Evolutionary conservation across 2,329 filamentous ascomycete species (phyloP), one percentile per base, ranked within the genome.

Genomic region (Stachybotrys chlorohalonatus): DNA sequence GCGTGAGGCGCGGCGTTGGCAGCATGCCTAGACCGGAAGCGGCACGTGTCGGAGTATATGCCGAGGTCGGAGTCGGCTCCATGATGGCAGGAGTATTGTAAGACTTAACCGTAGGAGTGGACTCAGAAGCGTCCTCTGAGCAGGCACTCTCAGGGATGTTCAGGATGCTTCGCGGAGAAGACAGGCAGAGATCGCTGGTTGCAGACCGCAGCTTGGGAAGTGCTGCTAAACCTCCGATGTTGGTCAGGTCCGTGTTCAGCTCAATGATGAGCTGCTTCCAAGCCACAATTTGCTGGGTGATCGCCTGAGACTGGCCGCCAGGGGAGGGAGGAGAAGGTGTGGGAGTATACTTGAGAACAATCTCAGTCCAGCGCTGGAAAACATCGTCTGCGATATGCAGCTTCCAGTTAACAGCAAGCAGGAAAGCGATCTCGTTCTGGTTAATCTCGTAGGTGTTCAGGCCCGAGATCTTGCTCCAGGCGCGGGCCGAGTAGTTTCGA

Each of bases 401-500:
- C 65, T 91, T 90, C 92, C 93, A 99, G 70, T 90, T 86, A 58
- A 99, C 90, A 49, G 92, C 89, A 57, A 87, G 75, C 50, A 99
- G 80, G 69, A 97, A 99, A 16, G 89, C 85, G 70, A 95, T 87
- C 74, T 99, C 94, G 70, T 97, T 97, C 66, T 91, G 87, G 73
- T 97, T 97, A 72, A 99, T 97, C 73, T 99, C 94, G 55, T 83
- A 78, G 4, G 91, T 92, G 68, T 89, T 90, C 55, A 99, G 78
- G n/a, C 94, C 94, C 16, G 94, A 97, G 63, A 99, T 99, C 78
- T 96, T 97, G 72, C 93, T 97, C 94, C 94, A 99, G 47, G 94
- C 94, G 54, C 93, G 86, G 51, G 94, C 91, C 13, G 94, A 97
- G 73, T 95, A 99, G 74, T 97, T 99, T 62, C 93, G 87, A 69